These are phyloP conservation scores for Chrysochromulina tobinii DNA, from an alignment of 78 protist genomes.

Conservation along the genomic window DNA sequence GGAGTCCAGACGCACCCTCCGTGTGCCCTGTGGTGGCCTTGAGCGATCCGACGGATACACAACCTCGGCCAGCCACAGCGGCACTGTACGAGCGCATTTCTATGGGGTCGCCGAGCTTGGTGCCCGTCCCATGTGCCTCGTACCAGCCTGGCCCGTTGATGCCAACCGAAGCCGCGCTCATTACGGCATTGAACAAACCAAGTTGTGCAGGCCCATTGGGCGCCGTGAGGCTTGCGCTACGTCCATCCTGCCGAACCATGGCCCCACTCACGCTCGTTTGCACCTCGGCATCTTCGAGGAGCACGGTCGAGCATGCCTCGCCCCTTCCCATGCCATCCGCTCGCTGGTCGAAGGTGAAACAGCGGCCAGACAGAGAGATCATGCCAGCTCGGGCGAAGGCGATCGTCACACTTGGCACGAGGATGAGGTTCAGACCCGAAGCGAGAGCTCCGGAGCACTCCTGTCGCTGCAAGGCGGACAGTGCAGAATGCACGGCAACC, in stretches of 20 bases:
- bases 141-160: constrained; percentile 44
- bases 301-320: constrained; percentile 76
- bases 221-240: constrained; percentile 53
- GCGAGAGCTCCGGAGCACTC: neutral
- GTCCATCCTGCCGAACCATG: constrained; percentile 63
- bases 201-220: constrained; percentile 71
- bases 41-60: constrained; percentile 55
- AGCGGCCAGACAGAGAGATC: constrained; percentile 61
- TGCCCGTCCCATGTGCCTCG: constrained; percentile 15
- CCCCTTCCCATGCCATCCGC: constrained; percentile 88
- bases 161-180: neutral
- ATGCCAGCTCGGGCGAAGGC: constrained; percentile 56
- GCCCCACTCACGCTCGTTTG: neutral
- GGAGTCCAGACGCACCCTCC: constrained; percentile 52
- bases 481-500: constrained; percentile 70
- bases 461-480: constrained; percentile 16
- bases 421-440: neutral
- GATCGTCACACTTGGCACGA: neutral
- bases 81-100: constrained; percentile 36
- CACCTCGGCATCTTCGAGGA: constrained; percentile 5
- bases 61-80: neutral
- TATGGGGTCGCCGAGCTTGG: constrained; percentile 68
- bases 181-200: constrained; percentile 46
- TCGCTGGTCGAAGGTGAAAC: constrained; percentile 65
- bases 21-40: constrained; percentile 75